phyloP scores from a whole-genome alignment of 2,329 filamentous ascomycete species.

The Alternaria sp. region DNA sequence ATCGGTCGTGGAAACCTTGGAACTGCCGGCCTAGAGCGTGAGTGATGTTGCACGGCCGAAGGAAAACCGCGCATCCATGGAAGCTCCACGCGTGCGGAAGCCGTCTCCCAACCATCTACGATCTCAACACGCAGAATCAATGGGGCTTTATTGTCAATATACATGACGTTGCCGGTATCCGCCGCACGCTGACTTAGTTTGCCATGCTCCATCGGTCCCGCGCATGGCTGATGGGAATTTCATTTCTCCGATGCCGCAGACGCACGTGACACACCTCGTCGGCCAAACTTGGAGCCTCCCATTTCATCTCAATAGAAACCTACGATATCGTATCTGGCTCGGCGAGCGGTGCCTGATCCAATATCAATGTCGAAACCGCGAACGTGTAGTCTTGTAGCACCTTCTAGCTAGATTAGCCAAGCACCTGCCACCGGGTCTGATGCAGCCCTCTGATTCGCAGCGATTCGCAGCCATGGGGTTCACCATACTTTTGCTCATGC shows the following conservation, averaged over 20 bases:
- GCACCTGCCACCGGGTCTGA: conserved; percentile 22
- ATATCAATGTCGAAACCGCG: conserved; percentile 24
- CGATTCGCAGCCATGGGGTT: conserved; percentile 25
- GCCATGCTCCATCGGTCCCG: conserved; percentile 3
- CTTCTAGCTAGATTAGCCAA: conserved; percentile 29
- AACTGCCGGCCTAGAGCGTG: neutral
- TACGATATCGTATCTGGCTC: conserved; percentile 1
- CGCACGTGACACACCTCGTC: conserved; percentile 20
- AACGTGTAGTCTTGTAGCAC: conserved; percentile 26
- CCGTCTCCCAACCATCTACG: neutral
- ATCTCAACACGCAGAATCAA: neutral
- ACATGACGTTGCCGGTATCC: conserved; percentile 3
- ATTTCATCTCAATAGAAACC: conserved; percentile 4
- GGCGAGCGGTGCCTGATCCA: conserved; percentile 18
- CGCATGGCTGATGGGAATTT: neutral
- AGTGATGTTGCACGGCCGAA: neutral
- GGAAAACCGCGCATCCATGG: neutral
- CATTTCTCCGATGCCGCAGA: conserved; percentile 15
- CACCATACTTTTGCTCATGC: conserved; percentile 12
- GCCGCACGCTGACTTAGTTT: neutral
- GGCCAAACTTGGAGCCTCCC: neutral
- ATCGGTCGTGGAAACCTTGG: neutral
- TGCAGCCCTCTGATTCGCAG: conserved; percentile 27
- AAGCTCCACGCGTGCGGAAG: conserved; percentile 1
- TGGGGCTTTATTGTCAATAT: neutral